These are phyloP conservation scores for Pseudogymnoascus sp. DNA, from an alignment of 2,329 filamentous ascomycete species.

Conservation along the genomic window DNA sequence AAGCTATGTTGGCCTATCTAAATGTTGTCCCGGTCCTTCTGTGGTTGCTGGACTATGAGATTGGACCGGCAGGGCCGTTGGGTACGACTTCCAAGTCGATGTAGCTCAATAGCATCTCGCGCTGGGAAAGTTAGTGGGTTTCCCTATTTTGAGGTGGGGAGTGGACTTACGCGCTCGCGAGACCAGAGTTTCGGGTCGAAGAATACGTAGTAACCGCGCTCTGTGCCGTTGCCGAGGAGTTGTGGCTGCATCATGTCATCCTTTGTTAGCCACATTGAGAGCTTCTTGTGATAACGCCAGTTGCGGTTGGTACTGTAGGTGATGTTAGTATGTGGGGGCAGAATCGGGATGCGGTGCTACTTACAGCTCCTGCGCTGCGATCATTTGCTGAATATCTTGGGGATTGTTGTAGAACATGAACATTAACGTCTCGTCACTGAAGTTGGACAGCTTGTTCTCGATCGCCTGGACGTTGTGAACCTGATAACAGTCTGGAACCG, in stretches of 20 bases:
- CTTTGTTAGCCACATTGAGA: conserved; percentile 60
- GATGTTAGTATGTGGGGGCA: conserved; percentile 10
- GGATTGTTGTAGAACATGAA: conserved; percentile 65
- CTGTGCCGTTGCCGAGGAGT: conserved; percentile 49
- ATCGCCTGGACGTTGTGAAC: conserved; percentile 60
- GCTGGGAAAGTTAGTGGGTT: conserved; percentile 31
- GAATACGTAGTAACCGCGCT: conserved; percentile 60
- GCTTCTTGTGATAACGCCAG: conserved; percentile 63
- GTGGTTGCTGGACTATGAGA: conserved; percentile 12
- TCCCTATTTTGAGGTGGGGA: neutral
- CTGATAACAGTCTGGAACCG: conserved; percentile 58
- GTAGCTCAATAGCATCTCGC: conserved; percentile 55
- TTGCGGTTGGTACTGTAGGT: conserved; percentile 49
- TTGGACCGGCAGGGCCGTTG: conserved; percentile 17
- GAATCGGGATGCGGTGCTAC: conserved; percentile 20
- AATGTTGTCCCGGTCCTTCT: neutral
- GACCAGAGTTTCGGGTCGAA: conserved; percentile 58
- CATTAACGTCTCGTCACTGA: conserved; percentile 62
- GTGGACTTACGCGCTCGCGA: conserved; percentile 51
- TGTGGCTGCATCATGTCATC: conserved; percentile 60
- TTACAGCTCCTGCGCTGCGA: conserved; percentile 58
- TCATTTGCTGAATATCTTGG: conserved; percentile 53
- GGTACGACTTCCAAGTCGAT: conserved; percentile 49
- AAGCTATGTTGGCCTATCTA: neutral
- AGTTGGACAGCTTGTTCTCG: conserved; percentile 57